Evolutionary conservation across 2,329 filamentous ascomycete species (phyloP).

Genomic region (Thielaviopsis cerberus): DNA sequence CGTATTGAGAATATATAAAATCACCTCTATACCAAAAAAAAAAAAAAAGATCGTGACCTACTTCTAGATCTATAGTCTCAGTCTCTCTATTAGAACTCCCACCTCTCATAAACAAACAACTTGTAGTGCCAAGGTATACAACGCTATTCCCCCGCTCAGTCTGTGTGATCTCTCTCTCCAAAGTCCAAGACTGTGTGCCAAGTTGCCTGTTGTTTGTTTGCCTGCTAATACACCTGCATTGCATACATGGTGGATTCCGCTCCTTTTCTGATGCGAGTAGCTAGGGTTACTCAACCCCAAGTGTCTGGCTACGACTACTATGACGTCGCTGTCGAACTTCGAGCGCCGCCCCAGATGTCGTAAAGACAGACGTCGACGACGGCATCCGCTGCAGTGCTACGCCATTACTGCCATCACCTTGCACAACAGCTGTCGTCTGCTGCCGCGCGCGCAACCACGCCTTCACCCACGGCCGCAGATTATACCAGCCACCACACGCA

Average conservation of each 20-base stretch:
- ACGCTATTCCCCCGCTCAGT: too few relatives aligned
- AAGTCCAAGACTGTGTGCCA: background rate
- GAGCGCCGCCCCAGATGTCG: slow-evolving; percentile 21
- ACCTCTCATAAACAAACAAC: too few relatives aligned
- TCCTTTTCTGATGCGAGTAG: too few relatives aligned
- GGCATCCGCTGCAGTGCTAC: slow-evolving; percentile 29
- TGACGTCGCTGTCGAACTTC: slow-evolving; percentile 7
- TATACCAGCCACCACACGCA: slow-evolving; percentile 45
- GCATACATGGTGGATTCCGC: too few relatives aligned
- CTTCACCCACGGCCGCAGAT: slow-evolving; percentile 38
- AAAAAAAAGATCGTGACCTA: too few relatives aligned
- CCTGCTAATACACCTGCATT: too few relatives aligned
- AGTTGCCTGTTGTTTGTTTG: background rate
- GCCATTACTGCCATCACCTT: background rate
- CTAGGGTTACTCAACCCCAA: background rate
- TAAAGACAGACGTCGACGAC: slow-evolving; percentile 46
- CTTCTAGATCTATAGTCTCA: too few relatives aligned
- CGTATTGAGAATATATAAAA: too few relatives aligned
- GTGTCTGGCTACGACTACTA: background rate
- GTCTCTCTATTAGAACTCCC: too few relatives aligned
- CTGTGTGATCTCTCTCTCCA: background rate
- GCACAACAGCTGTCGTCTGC: background rate
- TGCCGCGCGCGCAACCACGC: slow-evolving; percentile 18
- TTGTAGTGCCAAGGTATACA: too few relatives aligned
- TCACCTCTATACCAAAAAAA: too few relatives aligned